Base-by-base conservation (phyloP, 2,329 filamentous ascomycete genomes). In the Clonostachys byssicola region DNA sequence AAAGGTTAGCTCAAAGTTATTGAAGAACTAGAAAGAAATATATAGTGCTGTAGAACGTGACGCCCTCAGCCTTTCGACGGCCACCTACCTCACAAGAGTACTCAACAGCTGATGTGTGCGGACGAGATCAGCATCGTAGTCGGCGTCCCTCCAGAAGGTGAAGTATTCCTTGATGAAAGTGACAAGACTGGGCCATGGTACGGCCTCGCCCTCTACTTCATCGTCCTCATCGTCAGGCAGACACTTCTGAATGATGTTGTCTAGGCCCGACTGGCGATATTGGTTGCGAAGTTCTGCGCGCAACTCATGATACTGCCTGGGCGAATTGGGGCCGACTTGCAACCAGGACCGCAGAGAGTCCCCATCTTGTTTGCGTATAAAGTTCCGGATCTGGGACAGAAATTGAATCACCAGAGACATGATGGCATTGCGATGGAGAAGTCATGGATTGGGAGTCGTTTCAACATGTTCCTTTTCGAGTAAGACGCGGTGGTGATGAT, bases 151-250 rank as follows among this genome's bases (percentile, higher is more conserved):
- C 73, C 92, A 81, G 57, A 92, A 95, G 41, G 79, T 73, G 53
- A 96, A 74, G 59, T 95, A 96, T 44, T 89, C 83, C 56, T 83
- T 86, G 64, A 95, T 81, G 60, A 96, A 95, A 3, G 82, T 78
- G 44, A 86, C 74, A 61, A 96, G 90, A 2, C 86, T 81, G 1
- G 83, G 80, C 89, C 90, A 95, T 1, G 78, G 75, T 8, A 85
- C 78, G 40, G 78, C 83, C 52, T 80, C 75, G 2, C 83, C 85
- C 45, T 87, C 81, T 1, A 75, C 72, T 3, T 81, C 77, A 40
- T 86, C 77, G 45, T 85, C 78, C 8, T 84, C 80, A 50, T 85
- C 42, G 5, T 46, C 76, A 0, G 85, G 84, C 2, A 92, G 73
- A 12, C 78, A 70, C 42, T 74, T 75, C 49, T 85, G 81, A 52